Evolutionary conservation across 352 stramenopile species (phyloP), one percentile per base, ranked within the genome.

Genomic region (Pythium phragmiticola): DNA sequence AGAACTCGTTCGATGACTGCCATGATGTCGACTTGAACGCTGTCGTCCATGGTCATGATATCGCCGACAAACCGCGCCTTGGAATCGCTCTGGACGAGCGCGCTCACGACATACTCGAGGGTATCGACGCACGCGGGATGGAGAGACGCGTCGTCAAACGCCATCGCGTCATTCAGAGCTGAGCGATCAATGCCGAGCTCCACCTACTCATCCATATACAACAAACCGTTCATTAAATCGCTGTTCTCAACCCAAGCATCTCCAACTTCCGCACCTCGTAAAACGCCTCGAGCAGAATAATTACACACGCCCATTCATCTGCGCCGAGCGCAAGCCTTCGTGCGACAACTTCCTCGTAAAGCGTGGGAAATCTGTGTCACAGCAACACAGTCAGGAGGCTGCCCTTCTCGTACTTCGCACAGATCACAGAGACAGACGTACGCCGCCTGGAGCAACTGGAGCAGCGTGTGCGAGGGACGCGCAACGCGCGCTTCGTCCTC

Each of bases 1-100:
- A 89, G 75, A 8, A 84, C 69, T 26, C 67, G 74, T 52, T 91
- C 80, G 46, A 91, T 89, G n/a, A 78, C 72, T 0, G 58, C 55
- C 76, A 89, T 89, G n/a, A 91, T 69, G 57, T 88, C 73, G 2
- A 75, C 72, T 58, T 91, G 82, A 6, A 84, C 77, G 0, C 55
- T 68, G n/a, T 84, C 74, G 42, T 81, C 68, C 75, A 91, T 82
- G 39, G 60, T 66, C 72, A 88, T 60, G 65, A 90, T 91, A 45
- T 89, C 82, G 26, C 77, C 77, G 7, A 91, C 78, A 47, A 89
- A 89, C 19, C 36, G 63, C 19, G 72, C 65, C 30, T 86, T 86
- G 14, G 72, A 50, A 23, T 88, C 78, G 30, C 82, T 78, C 61
- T 88, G 82, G 21, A 91, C 80, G 0, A 84, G 65, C 23, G 77